Base-by-base conservation (phyloP, 768 basidiomycete species). In the Amanita polypyramis region DNA sequence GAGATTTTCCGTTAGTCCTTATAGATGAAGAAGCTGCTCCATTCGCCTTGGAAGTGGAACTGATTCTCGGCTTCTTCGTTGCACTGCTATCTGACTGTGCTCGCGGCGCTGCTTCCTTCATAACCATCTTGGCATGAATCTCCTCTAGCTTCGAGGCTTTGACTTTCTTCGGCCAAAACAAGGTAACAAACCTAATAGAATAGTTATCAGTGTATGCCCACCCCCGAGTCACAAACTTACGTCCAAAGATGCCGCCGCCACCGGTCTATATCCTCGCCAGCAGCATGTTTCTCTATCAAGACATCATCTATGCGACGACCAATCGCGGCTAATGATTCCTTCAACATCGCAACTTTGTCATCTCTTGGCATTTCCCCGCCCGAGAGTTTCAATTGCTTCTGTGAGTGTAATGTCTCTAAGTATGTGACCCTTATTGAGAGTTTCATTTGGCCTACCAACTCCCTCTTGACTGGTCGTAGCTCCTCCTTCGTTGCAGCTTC, bases 121-220 rank as follows among this genome's bases (percentile, higher is more conserved):
- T 84, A 52, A 90, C 88, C 85, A 96, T 91, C 68, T 96, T 96
- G 12, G 88, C 85, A 58, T 96, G 92, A 37, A 97, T 95, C 60
- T 92, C 91, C 64, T 94, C 88, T 33, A 97, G 70, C 65, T 96
- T 96, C 12, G 78, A 80, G 10, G 92, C 90, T 62, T 86, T 92
- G 54, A 97, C 93, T 65, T 94, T 90, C 72, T 95, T 89, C 4
- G 94, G 94, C 94, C 94, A 97, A 67, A 97, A 97, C 47, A 92
- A 73, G 2, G 91, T 93, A 39, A 96, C 92, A 54, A 97, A 97
- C 30, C 90, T 93, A 57, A 9, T 11, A 49, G 7, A 39, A 50
- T 36, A 45, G 12, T 14, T 45, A 47, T 43, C 32, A 44, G 30
- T 6, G 7, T 8, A 45, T 12, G 36, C 8, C 27, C 41, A 27